Evolutionary conservation across 441 rosid genomes (phyloP).

Genomic region (Brassica hybrid): DNA sequence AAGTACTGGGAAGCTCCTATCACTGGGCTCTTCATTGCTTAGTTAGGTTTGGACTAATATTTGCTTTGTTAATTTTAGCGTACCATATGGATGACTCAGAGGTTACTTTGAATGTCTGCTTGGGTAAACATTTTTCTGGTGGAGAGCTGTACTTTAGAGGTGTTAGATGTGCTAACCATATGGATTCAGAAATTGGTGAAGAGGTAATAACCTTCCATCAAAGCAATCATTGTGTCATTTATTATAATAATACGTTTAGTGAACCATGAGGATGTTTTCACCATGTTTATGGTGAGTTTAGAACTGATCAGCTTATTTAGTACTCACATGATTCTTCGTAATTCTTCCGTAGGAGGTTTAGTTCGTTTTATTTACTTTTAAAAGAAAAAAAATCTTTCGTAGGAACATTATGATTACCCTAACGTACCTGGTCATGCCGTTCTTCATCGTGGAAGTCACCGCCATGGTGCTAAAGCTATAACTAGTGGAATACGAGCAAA

Average conservation of each 20-base stretch:
- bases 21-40: conserved; percentile 20
- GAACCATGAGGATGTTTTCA: conserved; percentile 8
- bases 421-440: conserved; percentile 71
- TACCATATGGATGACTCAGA: conserved; percentile 83
- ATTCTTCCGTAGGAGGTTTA: background rate
- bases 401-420: conserved; percentile 55
- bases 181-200: conserved; percentile 49
- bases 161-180: conserved; percentile 65
- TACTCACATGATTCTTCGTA: background rate
- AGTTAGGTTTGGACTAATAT: conserved; percentile 21
- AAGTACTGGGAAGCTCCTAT: conserved; percentile 36
- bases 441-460: conserved; percentile 74
- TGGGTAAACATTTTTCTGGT: conserved; percentile 69
- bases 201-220: conserved; percentile 47
- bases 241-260: background rate
- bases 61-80: conserved; percentile 50
- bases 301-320: background rate
- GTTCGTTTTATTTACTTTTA: background rate
- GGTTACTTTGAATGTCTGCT: conserved; percentile 68
- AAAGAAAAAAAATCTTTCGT: background rate
- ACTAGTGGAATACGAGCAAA: conserved; percentile 61
- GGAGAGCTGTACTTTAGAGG: conserved; percentile 74
- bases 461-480: conserved; percentile 82
- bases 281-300: background rate
- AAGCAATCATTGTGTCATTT: background rate